phyloP scores from a whole-genome alignment of 2,329 filamentous ascomycete genomes.

The Phialemonium atrogriseum region DNA sequence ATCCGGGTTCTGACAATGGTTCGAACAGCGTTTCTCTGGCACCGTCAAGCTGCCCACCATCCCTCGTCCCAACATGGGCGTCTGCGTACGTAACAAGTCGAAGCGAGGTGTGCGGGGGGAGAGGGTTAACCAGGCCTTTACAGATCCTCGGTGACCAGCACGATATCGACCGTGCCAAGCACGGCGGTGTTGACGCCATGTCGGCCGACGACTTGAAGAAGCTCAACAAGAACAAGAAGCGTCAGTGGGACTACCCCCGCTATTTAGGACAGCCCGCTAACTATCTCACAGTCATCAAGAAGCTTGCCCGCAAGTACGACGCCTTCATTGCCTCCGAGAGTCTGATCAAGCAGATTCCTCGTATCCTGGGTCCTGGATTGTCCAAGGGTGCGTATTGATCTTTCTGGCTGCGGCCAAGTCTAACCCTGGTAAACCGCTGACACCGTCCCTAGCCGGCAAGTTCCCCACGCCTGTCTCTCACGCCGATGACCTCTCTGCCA shows the following conservation, averaged over 20 bases:
- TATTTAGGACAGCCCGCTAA: not conserved
- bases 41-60: conserved; percentile 92
- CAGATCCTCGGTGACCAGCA: conserved; percentile 71
- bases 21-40: conserved; percentile 77
- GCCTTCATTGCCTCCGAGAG: conserved; percentile 96
- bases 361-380: conserved; percentile 97
- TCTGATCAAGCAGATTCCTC: conserved; percentile 99
- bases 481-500: conserved; percentile 83
- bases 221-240: conserved; percentile 99
- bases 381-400: conserved; percentile 82
- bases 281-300: conserved; percentile 70
- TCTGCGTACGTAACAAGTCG: no score
- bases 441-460: conserved; percentile 69
- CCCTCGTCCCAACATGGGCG: conserved; percentile 82
- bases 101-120: no score
- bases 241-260: not conserved
- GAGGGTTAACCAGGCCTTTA: no score
- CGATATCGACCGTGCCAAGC: conserved; percentile 99
- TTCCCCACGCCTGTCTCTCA: conserved; percentile 99
- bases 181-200: conserved; percentile 98
- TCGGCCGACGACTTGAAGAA: conserved; percentile 98
- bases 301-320: conserved; percentile 99
- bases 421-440: conserved; percentile 16
- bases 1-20: no score
- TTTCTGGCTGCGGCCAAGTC: no score